These are phyloP conservation scores for Monosporascus sp. DNA, from an alignment of 2,329 filamentous ascomycete species.

Conservation along the genomic window DNA sequence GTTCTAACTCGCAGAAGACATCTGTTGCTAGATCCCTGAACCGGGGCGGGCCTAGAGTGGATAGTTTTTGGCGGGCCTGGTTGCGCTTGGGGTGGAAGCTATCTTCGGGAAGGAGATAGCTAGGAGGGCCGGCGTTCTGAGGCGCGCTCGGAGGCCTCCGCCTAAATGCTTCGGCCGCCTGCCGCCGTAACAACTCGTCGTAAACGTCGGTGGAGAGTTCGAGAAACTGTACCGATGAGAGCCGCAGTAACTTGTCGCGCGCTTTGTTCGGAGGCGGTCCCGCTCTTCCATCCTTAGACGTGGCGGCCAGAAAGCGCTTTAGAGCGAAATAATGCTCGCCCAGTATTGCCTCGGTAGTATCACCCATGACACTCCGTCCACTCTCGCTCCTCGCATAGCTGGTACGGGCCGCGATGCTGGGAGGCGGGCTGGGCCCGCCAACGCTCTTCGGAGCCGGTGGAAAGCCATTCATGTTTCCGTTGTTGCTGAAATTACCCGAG, in stretches of 20 bases:
- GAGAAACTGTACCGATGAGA: constrained; percentile 91
- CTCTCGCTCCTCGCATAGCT: constrained; percentile 66
- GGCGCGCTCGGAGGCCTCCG: constrained; percentile 48
- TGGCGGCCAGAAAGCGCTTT: constrained; percentile 66
- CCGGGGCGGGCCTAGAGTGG: constrained; percentile 76
- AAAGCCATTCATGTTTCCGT: constrained; percentile 57
- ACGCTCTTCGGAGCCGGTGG: constrained; percentile 50
- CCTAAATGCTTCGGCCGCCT: constrained; percentile 50
- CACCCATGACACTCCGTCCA: constrained; percentile 53
- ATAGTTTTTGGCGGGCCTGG: constrained; percentile 92
- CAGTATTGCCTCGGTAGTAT: constrained; percentile 59
- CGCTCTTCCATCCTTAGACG: constrained; percentile 67
- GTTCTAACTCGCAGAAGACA: constrained; percentile 91
- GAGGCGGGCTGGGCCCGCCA: constrained; percentile 75
- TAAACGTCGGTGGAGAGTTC: constrained; percentile 97
- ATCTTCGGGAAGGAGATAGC: constrained; percentile 76
- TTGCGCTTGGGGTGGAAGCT: constrained; percentile 96
- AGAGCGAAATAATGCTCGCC: constrained; percentile 78
- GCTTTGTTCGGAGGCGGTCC: constrained; percentile 79
- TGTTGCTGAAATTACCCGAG: constrained; percentile 51
- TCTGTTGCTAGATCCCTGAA: constrained; percentile 93
- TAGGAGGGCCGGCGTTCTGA: constrained; percentile 51
- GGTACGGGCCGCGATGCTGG: constrained; percentile 81
- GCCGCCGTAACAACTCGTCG: constrained; percentile 85
- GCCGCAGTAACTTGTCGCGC: constrained; percentile 84